A percentile compares a stretch with the other conserved stretches of the same genome.
Evolutionary conservation across 441 rosid genomes (phyloP).

Genomic region (Erysimum pusillum): DNA sequence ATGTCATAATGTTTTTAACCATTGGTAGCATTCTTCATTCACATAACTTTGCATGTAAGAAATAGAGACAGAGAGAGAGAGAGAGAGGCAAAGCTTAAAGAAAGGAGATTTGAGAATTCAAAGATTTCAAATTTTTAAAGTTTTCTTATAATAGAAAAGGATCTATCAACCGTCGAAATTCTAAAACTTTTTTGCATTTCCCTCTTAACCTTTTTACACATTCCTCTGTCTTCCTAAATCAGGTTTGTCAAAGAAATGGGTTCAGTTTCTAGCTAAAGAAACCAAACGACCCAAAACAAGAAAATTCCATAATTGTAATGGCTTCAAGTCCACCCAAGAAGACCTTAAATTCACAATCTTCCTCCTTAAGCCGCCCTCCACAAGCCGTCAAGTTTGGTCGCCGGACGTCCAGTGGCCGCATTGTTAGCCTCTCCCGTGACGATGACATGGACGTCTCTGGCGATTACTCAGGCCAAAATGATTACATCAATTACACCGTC

Average conservation of each 20-base stretch:
- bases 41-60: slow-evolving; percentile 17
- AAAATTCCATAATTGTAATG: slow-evolving; percentile 53
- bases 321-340: slow-evolving; percentile 56
- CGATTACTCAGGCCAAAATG: slow-evolving; percentile 71
- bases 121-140: slow-evolving; percentile 20
- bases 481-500: slow-evolving; percentile 86
- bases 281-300: slow-evolving; percentile 35
- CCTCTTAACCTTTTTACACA: slow-evolving; percentile 29
- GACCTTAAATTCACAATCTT: slow-evolving; percentile 55
- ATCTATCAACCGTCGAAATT: slow-evolving; percentile 39
- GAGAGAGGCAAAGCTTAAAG: slow-evolving; percentile 43
- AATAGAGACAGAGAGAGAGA: not conserved
- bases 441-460: slow-evolving; percentile 77
- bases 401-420: slow-evolving; percentile 76
- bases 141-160: slow-evolving; percentile 42
- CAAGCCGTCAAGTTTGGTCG: slow-evolving; percentile 72
- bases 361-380: slow-evolving; percentile 60
- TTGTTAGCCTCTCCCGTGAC: slow-evolving; percentile 78
- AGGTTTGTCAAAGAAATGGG: slow-evolving; percentile 44
- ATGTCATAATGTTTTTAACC: slow-evolving; percentile 17
- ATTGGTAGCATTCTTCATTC: slow-evolving; percentile 10
- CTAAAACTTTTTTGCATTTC: not conserved
- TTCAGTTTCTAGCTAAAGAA: slow-evolving; percentile 43
- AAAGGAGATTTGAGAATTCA: slow-evolving; percentile 40
- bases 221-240: slow-evolving; percentile 35